Evolutionary conservation across 805 yeast species (phyloP), one percentile per base, ranked within the genome.

Genomic region (Hanseniaspora pseudoguilliermondii): DNA sequence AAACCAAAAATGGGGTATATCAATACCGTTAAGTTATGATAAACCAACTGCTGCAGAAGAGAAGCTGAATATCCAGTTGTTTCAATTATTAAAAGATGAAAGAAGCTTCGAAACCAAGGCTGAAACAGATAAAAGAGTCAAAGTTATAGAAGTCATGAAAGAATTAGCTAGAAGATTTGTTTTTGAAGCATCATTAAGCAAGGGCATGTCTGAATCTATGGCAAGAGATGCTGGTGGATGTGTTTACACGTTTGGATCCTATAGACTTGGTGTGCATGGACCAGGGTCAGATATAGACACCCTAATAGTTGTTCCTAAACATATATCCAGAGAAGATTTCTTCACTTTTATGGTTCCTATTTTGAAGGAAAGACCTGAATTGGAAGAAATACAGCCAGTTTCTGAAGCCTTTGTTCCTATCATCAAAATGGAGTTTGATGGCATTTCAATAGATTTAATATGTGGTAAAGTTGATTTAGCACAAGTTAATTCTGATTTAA

Each of bases 201-300:
- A 85, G 65, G 90, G 91, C 65, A 89, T 93, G 96, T 81, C 89
- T 38, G 97, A 93, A 59, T 96, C 97, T 2, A 89, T 93, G 97
- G 95, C 97, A 0, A 77, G 73, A 56, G 98, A 93, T 69, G 95
- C 97, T 0, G 98, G 98, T 40, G 98, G 98, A 39, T 93, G 93
- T 67, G 81, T 93, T n/a, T 93, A 90, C 67, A 89, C 97, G 0
- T 93, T 79, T 71, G 98, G 98, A 0, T 89, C 97, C 1, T 93
- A 90, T 65, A 75, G 96, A 60, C 71, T 93, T 46, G 98, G 98
- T 4, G 98, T 93, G 15, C 88, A 90, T 71, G 97, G 97, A 0
- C 97, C 97, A 0, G 97, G 98, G 0, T 85, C 95, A 0, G 98
- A 93, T 83, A 91, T 93, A 59, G 98, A 93, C 73, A 86, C 97